Conservation (phyloP, 2,329 filamentous ascomycete species). For the Diaporthe vaccinii region DNA sequence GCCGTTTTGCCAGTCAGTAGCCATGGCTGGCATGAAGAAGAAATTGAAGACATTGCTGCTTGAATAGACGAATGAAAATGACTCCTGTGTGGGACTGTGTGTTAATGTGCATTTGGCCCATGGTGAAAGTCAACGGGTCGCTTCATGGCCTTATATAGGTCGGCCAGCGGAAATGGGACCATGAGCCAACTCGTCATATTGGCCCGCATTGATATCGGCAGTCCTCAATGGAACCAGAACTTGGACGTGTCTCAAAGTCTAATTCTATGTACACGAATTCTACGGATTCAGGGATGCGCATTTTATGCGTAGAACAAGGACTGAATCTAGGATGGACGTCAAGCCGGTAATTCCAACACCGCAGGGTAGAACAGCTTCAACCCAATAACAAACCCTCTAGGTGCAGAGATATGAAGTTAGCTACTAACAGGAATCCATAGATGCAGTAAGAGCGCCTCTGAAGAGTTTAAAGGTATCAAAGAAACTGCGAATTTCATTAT, state of each 20-base stretch:
- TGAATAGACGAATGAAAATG: background rate
- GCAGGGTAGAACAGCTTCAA: background rate
- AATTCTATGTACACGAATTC: background rate
- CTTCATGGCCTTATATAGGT: background rate
- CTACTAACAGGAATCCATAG: too few species aligned
- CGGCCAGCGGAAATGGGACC: background rate
- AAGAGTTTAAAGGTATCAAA: too few species aligned
- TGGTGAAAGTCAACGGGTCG: background rate
- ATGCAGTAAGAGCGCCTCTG: too few species aligned
- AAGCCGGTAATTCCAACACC: too few species aligned
- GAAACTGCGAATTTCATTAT: background rate
- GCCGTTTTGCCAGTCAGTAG: conserved; percentile 45
- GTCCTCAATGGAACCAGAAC: background rate
- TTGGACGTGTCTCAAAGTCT: too few species aligned
- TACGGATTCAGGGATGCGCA: too few species aligned
- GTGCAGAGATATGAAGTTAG: too few species aligned
- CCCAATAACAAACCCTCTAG: too few species aligned
- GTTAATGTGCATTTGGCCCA: background rate
- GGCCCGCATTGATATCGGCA: background rate
- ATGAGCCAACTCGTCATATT: background rate
- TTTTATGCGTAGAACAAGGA: too few species aligned
- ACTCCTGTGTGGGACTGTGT: background rate
- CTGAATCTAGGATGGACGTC: too few species aligned
- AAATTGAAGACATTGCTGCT: background rate
- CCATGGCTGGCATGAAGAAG: background rate